phyloP scores from a whole-genome alignment of 345 rosid genomes.

The Bruguiera parviflora region DNA sequence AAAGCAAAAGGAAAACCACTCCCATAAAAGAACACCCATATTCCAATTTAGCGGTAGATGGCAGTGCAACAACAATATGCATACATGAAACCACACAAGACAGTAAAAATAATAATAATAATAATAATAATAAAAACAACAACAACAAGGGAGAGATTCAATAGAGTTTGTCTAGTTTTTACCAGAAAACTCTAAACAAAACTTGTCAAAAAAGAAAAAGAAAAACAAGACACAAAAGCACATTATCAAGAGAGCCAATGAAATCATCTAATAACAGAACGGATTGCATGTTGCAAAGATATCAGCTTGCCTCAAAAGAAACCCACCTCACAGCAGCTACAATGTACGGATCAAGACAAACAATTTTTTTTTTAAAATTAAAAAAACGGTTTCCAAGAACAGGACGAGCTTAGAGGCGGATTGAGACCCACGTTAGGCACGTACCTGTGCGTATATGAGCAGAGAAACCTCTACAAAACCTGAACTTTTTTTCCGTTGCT shows the following conservation, averaged over 20 bases:
- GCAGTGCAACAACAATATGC: not conserved
- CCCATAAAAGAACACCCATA: slow-evolving; percentile 12
- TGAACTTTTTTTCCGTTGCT: not conserved
- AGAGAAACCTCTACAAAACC: not conserved
- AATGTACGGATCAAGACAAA: not conserved
- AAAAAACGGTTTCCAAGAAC: too few species aligned
- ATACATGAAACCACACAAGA: too few species aligned
- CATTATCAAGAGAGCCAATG: too few species aligned
- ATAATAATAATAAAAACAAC: not conserved
- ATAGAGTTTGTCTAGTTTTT: too few species aligned
- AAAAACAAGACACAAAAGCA: too few species aligned
- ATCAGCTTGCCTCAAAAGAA: not conserved
- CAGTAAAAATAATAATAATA: not conserved
- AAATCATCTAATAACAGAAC: too few species aligned
- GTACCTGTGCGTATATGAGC: slow-evolving; percentile 30
- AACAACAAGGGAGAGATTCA: too few species aligned
- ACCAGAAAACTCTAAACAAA: too few species aligned
- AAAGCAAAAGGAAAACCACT: too few species aligned
- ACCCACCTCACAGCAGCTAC: not conserved
- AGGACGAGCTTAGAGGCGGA: not conserved
- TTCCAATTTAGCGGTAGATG: slow-evolving; percentile 4
- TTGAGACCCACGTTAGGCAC: slow-evolving; percentile 11
- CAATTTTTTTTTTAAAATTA: too few species aligned
- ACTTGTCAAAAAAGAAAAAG: too few species aligned
- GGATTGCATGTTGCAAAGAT: too few species aligned